Conservation (phyloP, 192 early-diverging fungal genomes). For the Podila epicladia region DNA sequence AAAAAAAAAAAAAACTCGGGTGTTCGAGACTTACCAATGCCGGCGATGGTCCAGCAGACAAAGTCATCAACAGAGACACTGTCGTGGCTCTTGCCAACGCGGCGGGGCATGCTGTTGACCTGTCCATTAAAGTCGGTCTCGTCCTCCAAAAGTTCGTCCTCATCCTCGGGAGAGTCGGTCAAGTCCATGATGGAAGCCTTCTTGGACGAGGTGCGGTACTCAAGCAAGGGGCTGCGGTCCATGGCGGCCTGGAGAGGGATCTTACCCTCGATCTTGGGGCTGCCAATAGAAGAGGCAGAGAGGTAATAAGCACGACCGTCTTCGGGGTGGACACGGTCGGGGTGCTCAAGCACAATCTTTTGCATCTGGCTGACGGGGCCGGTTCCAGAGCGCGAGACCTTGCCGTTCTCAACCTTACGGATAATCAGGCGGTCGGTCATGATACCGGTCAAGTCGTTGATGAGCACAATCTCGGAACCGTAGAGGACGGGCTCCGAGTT, state of each 20-base stretch:
- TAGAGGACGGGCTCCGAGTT: constrained; percentile 67
- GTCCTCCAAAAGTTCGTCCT: constrained; percentile 23
- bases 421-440: constrained; percentile 78
- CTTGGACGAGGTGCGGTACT: constrained; percentile 50
- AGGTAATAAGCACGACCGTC: constrained; percentile 51
- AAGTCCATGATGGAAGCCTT: constrained; percentile 53
- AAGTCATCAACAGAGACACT: constrained; percentile 68
- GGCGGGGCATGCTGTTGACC: constrained; percentile 21
- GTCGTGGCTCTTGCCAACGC: constrained; percentile 25
- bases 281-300: constrained; percentile 52
- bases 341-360: constrained; percentile 77
- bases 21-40: constrained; percentile 69
- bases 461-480: constrained; percentile 77
- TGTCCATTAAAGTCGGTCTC: constrained; percentile 20
- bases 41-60: constrained; percentile 89
- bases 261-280: constrained; percentile 53
- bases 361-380: constrained; percentile 89
- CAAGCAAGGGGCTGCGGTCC: constrained; percentile 48
- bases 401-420: constrained; percentile 82
- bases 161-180: constrained; percentile 25
- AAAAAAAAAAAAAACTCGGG: constrained; percentile 4
- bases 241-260: constrained; percentile 49
- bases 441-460: constrained; percentile 72
- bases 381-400: constrained; percentile 67
- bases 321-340: constrained; percentile 40